These are phyloP conservation scores for Umbelopsis ramanniana DNA, from an alignment of 192 early-diverging fungal species.

Conservation along the genomic window DNA sequence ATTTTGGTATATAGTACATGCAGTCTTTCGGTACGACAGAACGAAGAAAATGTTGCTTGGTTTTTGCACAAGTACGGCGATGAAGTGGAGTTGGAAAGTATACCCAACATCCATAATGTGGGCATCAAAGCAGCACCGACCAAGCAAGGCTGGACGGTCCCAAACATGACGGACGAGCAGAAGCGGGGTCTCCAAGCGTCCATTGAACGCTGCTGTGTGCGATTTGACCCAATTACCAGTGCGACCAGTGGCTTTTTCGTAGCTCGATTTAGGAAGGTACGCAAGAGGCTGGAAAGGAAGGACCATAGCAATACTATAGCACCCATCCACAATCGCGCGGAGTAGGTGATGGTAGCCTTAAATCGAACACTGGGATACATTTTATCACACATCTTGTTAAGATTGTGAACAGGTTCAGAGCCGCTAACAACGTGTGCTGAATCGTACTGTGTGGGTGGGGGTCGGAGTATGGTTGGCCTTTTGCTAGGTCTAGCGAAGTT, in stretches of 20 bases:
- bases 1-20: slow-evolving; percentile 91
- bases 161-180: not conserved
- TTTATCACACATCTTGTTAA: no score
- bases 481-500: no score
- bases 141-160: slow-evolving; percentile 21
- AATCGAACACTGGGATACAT: no score
- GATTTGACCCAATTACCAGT: slow-evolving; percentile 71
- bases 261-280: slow-evolving; percentile 70
- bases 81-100: slow-evolving; percentile 56
- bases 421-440: no score
- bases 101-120: slow-evolving; percentile 50
- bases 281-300: not conserved
- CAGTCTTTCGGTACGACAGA: slow-evolving; percentile 76
- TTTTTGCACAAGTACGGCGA: slow-evolving; percentile 59
- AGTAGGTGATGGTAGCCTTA: no score
- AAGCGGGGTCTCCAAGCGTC: slow-evolving; percentile 25
- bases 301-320: no score
- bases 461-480: no score
- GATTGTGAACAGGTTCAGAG: no score
- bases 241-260: slow-evolving; percentile 82
- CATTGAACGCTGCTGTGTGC: slow-evolving; percentile 48
- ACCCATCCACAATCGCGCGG: no score
- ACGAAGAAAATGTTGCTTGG: slow-evolving; percentile 84
- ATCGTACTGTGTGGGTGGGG: no score
- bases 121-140: slow-evolving; percentile 33